These are phyloP conservation scores for Aspergillus neoniger DNA, from an alignment of 2,329 filamentous ascomycete genomes.

Conservation along the genomic window DNA sequence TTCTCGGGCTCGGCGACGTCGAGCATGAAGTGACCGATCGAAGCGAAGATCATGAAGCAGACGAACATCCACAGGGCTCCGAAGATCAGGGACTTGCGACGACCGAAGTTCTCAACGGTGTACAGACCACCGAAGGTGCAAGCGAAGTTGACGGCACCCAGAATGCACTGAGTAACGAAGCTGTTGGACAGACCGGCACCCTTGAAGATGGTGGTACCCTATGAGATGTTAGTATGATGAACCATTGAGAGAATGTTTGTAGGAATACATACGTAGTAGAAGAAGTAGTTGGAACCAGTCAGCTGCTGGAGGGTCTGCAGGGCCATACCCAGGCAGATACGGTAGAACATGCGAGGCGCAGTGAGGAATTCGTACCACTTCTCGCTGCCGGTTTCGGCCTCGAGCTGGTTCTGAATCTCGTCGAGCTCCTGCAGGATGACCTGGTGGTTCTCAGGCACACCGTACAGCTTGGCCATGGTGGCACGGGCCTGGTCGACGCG, in stretches of 20 bases:
- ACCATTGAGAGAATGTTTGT: not conserved
- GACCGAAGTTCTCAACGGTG: conserved; percentile 68
- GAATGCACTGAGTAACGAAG: conserved; percentile 65
- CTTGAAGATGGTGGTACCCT: conserved; percentile 54
- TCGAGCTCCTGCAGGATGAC: conserved; percentile 56
- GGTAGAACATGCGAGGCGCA: conserved; percentile 50
- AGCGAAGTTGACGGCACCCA: conserved; percentile 67
- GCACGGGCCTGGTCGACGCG: conserved; percentile 53
- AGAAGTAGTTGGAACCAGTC: conserved; percentile 50
- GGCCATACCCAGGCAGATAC: conserved; percentile 44
- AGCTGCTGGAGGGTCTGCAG: conserved; percentile 50
- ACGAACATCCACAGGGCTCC: conserved; percentile 67
- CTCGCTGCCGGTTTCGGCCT: conserved; percentile 50
- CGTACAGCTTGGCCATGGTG: conserved; percentile 58
- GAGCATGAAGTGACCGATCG: conserved; percentile 53
- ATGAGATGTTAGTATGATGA: conserved; percentile 25
- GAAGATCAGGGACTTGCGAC: conserved; percentile 66
- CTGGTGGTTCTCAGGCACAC: conserved; percentile 55
- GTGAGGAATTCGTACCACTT: conserved; percentile 48
- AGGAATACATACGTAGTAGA: conserved; percentile 54
- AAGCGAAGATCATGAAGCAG: conserved; percentile 67
- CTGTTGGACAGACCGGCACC: conserved; percentile 66
- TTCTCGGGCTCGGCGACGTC: conserved; percentile 43
- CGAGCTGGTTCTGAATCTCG: conserved; percentile 60
- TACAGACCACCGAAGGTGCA: conserved; percentile 68